These are phyloP conservation scores for Fusarium hostae DNA, from an alignment of 2,329 filamentous ascomycete species.

Conservation along the genomic window DNA sequence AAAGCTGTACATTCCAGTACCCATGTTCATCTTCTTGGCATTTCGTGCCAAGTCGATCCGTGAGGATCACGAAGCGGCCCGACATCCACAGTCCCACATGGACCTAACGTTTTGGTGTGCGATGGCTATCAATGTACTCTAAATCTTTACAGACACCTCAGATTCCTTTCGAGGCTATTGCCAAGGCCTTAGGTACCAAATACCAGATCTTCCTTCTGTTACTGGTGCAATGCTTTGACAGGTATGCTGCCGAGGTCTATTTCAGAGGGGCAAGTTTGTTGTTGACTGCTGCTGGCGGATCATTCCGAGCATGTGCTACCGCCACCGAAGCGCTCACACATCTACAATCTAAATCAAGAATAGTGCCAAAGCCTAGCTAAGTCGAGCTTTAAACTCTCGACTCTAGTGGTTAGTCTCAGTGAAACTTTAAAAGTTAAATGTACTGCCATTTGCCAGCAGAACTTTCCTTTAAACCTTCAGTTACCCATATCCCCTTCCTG, in stretches of 20 bases:
- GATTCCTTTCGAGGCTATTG: no score
- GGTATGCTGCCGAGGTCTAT: not conserved
- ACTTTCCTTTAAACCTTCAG: not conserved
- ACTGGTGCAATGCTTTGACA: not conserved
- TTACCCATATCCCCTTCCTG: not conserved
- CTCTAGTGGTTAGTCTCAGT: not conserved
- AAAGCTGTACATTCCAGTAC: not conserved
- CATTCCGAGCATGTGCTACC: not conserved
- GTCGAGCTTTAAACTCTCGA: not conserved
- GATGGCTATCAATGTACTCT: not conserved
- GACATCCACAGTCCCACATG: not conserved
- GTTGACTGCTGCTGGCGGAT: not conserved
- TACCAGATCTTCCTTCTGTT: not conserved
- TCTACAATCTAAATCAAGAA: not conserved
- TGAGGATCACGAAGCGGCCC: not conserved
- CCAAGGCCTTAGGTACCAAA: not conserved
- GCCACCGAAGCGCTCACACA: not conserved
- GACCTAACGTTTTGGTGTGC: not conserved
- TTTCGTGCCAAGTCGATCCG: not conserved
- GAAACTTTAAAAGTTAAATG: not conserved
- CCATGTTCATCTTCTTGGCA: not conserved
- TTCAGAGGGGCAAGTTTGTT: not conserved
- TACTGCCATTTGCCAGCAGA: not conserved
- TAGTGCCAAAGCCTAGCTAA: not conserved
- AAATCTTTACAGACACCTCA: no score